phyloP scores from a whole-genome alignment of 1,284 basidiomycete genomes.

The Tilletia walkeri region DNA sequence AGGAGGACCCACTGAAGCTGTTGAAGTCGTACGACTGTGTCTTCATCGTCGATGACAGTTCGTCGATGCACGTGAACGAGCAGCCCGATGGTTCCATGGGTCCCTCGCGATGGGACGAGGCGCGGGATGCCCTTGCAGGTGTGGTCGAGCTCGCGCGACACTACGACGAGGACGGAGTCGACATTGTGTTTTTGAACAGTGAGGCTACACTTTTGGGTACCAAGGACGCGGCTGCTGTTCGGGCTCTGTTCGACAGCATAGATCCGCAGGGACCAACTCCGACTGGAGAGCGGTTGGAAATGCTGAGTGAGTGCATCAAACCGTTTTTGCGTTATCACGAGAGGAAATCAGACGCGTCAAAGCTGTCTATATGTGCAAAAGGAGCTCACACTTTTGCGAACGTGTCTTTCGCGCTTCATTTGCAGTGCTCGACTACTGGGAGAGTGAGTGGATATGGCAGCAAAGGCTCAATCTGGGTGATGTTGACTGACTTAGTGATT shows the following conservation, averaged over 20 bases:
- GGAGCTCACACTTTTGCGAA: background rate
- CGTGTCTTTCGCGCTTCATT: background rate
- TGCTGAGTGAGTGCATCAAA: slow-evolving; percentile 25
- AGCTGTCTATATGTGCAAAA: slow-evolving; percentile 25
- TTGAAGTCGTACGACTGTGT: slow-evolving; percentile 30
- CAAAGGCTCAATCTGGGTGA: background rate
- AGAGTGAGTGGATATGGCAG: background rate
- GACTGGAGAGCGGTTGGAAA: slow-evolving; percentile 35
- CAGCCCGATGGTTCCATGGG: slow-evolving; percentile 28
- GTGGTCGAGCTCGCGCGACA: slow-evolving; percentile 33
- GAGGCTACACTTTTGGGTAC: slow-evolving; percentile 23
- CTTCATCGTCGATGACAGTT: slow-evolving; percentile 39
- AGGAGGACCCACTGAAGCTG: slow-evolving; percentile 26
- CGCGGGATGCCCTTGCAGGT: slow-evolving; percentile 33
- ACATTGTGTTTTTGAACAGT: slow-evolving; percentile 39
- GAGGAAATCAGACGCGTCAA: background rate
- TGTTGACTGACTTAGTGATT: background rate
- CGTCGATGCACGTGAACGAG: slow-evolving; percentile 34
- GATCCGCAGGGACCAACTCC: slow-evolving; percentile 37
- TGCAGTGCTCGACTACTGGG: slow-evolving; percentile 15
- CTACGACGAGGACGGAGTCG: slow-evolving; percentile 42
- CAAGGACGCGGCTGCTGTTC: slow-evolving; percentile 23
- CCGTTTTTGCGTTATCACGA: background rate
- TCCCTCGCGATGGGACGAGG: slow-evolving; percentile 31
- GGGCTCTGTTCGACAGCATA: slow-evolving; percentile 31